These are phyloP conservation scores for Echinosophora koreensis DNA, from an alignment of 306 rosid species.

Conservation along the genomic window DNA sequence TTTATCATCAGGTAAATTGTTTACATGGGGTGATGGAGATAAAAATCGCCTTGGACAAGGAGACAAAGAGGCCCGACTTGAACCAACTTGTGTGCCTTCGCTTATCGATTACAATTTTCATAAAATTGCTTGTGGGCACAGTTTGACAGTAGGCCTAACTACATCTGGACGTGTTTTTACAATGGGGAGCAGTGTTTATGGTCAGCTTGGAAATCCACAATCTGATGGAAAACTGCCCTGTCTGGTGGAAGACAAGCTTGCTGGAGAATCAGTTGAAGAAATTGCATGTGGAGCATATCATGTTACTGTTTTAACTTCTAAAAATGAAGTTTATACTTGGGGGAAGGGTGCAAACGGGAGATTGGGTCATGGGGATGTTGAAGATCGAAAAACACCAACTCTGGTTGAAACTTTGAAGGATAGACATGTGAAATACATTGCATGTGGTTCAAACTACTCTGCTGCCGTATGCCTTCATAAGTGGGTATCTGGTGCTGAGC, in stretches of 20 bases:
- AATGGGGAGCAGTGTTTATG: constrained; percentile 98
- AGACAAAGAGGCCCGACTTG: constrained; percentile 90
- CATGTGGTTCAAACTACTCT: constrained; percentile 92
- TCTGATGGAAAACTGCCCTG: constrained; percentile 90
- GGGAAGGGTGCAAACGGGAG: constrained; percentile 99
- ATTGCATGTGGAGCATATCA: constrained; percentile 97
- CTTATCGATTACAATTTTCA: constrained; percentile 88
- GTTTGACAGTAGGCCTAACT: constrained; percentile 93
- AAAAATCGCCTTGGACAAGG: constrained; percentile 98
- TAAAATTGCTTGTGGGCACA: constrained; percentile 97
- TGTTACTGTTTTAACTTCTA: constrained; percentile 78
- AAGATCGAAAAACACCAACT: constrained; percentile 88
- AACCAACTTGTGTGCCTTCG: constrained; percentile 90
- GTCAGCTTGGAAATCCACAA: constrained; percentile 94
- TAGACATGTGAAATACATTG: constrained; percentile 89
- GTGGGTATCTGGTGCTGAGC: constrained; percentile 98
- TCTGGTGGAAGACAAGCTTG: constrained; percentile 83
- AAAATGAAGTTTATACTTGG: constrained; percentile 97
- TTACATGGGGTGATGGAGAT: constrained; percentile 99
- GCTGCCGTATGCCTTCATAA: constrained; percentile 97
- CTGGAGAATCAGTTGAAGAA: constrained; percentile 83
- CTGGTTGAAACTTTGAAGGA: constrained; percentile 91
- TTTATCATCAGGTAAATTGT: constrained; percentile 83
- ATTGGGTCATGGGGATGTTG: constrained; percentile 96
- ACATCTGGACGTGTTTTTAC: constrained; percentile 88